Conservation (phyloP, 768 basidiomycete species). For the Mycena crocata region DNA sequence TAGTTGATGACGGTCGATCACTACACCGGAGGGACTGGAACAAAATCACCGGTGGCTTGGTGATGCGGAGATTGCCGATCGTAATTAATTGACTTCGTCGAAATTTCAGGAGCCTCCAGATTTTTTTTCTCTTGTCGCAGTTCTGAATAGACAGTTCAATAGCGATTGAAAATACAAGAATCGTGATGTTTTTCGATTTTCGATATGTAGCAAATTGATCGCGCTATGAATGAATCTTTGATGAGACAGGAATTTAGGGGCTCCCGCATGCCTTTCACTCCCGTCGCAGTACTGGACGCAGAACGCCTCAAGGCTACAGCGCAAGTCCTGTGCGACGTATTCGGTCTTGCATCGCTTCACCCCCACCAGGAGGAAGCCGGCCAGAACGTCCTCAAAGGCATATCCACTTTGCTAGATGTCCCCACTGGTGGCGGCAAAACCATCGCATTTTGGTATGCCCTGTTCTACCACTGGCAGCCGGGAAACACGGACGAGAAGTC, state of each 20-base stretch:
- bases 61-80: no score
- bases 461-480: conserved; percentile 36
- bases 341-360: conserved; percentile 3
- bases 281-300: conserved; percentile 16
- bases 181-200: conserved; percentile 2
- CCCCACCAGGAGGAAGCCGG: conserved; percentile 22
- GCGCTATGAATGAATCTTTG: not conserved
- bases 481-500: conserved; percentile 5
- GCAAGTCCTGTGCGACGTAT: conserved; percentile 4
- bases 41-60: no score
- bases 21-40: no score
- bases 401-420: conserved; percentile 25
- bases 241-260: not conserved
- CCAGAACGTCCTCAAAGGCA: conserved; percentile 22
- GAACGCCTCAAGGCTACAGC: conserved; percentile 6
- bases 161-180: conserved; percentile 1
- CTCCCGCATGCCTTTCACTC: conserved; percentile 19
- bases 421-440: conserved; percentile 37
- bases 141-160: conserved; percentile 13
- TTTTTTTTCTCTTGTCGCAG: not conserved
- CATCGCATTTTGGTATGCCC: conserved; percentile 32
- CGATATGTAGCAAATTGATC: not conserved
- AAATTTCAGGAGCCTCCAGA: not conserved
- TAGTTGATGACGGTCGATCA: no score
- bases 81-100: not conserved